Evolutionary conservation across 805 yeast species (phyloP).

Genomic region (Ogataea glucozyma): DNA sequence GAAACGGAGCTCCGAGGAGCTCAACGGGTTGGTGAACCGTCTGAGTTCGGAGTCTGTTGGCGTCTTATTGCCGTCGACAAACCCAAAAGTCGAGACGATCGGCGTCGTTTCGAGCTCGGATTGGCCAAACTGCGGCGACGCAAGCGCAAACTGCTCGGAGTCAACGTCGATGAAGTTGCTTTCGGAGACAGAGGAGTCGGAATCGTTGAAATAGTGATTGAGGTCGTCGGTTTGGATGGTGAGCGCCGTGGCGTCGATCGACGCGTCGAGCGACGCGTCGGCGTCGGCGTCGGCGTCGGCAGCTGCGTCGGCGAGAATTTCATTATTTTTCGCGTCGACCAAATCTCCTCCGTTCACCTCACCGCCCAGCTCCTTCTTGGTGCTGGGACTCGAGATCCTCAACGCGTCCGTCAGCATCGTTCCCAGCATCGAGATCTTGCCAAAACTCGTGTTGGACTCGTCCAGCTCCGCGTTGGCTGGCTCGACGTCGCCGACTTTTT

Average conservation of each 20-base stretch:
- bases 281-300: too few relatives aligned
- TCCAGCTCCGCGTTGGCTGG: slow-evolving; percentile 25
- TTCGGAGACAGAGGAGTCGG: slow-evolving; percentile 27
- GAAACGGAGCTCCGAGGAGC: slow-evolving; percentile 14
- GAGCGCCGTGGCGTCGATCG: slow-evolving; percentile 9
- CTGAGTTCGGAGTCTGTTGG: slow-evolving; percentile 22
- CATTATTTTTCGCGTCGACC: too few relatives aligned
- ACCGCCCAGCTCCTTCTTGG: slow-evolving; percentile 4
- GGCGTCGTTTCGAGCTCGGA: slow-evolving; percentile 13
- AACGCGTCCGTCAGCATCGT: slow-evolving; percentile 16
- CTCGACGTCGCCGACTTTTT: slow-evolving; percentile 12
- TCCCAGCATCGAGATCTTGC: slow-evolving; percentile 15
- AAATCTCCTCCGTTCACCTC: too few relatives aligned
- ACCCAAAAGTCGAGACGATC: slow-evolving; percentile 10
- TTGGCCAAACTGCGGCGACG: slow-evolving; percentile 9
- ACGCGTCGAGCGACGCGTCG: slow-evolving; percentile 3
- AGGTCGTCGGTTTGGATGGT: too few relatives aligned
- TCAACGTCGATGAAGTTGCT: slow-evolving; percentile 28
- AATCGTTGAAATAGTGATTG: slow-evolving; percentile 8
- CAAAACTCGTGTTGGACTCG: neutral
- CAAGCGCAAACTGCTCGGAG: slow-evolving; percentile 9
- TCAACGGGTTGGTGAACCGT: slow-evolving; percentile 26
- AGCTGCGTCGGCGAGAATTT: too few relatives aligned
- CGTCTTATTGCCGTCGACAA: slow-evolving; percentile 24
- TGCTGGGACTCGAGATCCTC: slow-evolving; percentile 10